These are phyloP conservation scores for Colletotrichum sp. DNA, from an alignment of 2,329 filamentous ascomycete genomes.

Conservation along the genomic window DNA sequence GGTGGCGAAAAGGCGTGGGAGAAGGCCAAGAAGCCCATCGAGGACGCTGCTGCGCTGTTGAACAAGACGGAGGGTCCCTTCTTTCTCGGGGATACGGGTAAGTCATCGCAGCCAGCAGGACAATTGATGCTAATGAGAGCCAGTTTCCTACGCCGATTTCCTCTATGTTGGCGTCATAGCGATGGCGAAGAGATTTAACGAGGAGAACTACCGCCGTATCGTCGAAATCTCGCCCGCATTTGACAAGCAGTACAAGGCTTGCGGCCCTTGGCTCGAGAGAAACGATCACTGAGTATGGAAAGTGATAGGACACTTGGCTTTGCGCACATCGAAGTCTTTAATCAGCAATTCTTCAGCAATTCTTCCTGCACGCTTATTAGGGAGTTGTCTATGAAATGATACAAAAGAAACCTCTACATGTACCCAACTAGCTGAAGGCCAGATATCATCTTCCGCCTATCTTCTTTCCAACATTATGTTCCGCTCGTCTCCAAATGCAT, in stretches of 20 bases:
- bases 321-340: fast-evolving
- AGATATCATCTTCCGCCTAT: background rate
- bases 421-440: background rate
- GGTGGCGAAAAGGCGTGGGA: conserved; percentile 57
- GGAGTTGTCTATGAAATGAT: background rate
- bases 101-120: conserved; percentile 23
- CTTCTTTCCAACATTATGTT: background rate
- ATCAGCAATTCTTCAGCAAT: background rate
- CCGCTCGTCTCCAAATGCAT: background rate
- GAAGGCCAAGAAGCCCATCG: conserved; percentile 39
- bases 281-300: background rate
- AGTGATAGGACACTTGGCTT: background rate
- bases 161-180: conserved; percentile 55
- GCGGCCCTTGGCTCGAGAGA: conserved; percentile 6
- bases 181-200: conserved; percentile 42
- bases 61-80: conserved; percentile 65
- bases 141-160: conserved; percentile 58
- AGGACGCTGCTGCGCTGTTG: conserved; percentile 48
- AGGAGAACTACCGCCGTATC: conserved; percentile 41
- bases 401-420: background rate
- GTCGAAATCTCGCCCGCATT: conserved; percentile 26
- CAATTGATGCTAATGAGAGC: background rate
- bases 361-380: background rate
- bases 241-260: conserved; percentile 6
- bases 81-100: conserved; percentile 59